phyloP scores from a whole-genome alignment of 192 early-diverging fungal genomes.

The Backusella liffmaniae region DNA sequence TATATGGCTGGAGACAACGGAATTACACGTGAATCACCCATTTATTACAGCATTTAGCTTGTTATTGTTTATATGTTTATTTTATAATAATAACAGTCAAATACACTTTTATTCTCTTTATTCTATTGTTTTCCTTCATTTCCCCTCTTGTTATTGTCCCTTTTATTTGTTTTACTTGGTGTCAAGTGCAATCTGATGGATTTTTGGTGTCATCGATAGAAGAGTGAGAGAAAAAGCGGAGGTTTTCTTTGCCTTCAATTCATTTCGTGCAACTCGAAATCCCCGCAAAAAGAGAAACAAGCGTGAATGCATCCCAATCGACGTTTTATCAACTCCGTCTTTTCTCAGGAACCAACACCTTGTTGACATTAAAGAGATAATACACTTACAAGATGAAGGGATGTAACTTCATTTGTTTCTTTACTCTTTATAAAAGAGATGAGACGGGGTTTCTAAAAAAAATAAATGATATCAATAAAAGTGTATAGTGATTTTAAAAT shows the following conservation, averaged over 20 bases:
- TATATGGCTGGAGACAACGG: not conserved
- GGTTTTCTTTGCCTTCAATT: not conserved
- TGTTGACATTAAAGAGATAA: not conserved
- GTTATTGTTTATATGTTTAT: not conserved
- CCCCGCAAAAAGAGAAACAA: not conserved
- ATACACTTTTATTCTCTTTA: not conserved
- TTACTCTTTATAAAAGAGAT: not conserved
- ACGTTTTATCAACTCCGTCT: not conserved
- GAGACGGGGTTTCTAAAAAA: not conserved
- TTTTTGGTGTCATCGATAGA: not conserved
- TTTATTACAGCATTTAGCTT: not conserved
- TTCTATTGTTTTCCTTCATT: not conserved
- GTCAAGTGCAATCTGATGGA: not conserved
- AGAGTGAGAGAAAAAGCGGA: not conserved
- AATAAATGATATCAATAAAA: not conserved
- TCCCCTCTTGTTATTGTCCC: not conserved
- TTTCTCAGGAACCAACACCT: not conserved
- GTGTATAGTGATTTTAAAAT: not conserved
- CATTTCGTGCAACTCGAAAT: not conserved
- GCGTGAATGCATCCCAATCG: not conserved
- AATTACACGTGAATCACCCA: constrained; percentile 1
- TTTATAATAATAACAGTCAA: not conserved
- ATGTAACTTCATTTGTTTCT: not conserved
- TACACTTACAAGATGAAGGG: not conserved
- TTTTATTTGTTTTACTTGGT: not conserved